These are phyloP conservation scores for Ilex paraguariensis DNA, from an alignment of 305 asterid genomes.

Conservation along the genomic window DNA sequence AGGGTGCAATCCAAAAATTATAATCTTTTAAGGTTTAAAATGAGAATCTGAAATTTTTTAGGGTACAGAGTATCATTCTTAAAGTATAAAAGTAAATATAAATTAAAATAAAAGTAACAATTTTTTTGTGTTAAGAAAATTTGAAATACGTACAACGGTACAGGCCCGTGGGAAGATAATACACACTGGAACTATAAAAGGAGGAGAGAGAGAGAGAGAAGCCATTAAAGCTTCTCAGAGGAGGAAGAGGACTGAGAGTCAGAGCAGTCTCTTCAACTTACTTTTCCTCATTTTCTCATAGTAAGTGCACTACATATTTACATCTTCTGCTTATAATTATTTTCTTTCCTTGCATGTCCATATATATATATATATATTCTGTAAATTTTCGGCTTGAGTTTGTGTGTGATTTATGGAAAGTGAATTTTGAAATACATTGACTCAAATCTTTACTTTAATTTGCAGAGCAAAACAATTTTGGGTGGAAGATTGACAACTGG, in stretches of 20 bases:
- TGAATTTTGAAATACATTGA: constrained; percentile 24
- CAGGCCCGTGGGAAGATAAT: neutral
- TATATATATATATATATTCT: neutral
- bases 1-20: too few relatives aligned
- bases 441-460: constrained; percentile 10
- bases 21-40: too few relatives aligned
- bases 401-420: constrained; percentile 9
- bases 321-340: neutral
- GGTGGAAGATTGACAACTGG: constrained; percentile 8
- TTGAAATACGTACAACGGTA: constrained; percentile 7
- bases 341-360: neutral
- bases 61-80: constrained; percentile 11
- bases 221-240: neutral
- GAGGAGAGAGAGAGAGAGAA: constrained; percentile 8
- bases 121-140: constrained; percentile 3
- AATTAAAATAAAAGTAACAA: constrained; percentile 8
- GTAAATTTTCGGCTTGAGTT: too few relatives aligned
- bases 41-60: too few relatives aligned
- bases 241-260: too few relatives aligned
- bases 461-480: neutral
- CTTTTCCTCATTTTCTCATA: constrained; percentile 7
- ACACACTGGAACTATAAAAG: neutral
- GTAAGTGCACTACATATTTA: constrained; percentile 12
- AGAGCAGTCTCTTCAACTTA: constrained; percentile 2
- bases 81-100: constrained; percentile 3